Percentiles rank a stretch among this genome's conserved stretches.
Conservation (phyloP, 1,284 basidiomycete species). For the Apiotrichum akiyoshidainum region DNA sequence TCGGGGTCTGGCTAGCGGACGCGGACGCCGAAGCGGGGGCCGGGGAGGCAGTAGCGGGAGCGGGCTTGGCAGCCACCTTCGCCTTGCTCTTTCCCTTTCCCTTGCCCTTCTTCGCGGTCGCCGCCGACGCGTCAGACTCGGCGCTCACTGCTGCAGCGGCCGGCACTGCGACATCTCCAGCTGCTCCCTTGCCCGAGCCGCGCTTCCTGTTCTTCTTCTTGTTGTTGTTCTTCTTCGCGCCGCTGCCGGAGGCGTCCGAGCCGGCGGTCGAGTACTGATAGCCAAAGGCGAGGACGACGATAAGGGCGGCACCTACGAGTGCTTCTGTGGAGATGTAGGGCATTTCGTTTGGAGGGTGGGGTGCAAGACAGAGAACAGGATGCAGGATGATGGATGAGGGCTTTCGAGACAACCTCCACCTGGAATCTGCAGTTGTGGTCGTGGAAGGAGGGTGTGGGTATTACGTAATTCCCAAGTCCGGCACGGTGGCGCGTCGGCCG, state of each 20-base stretch:
- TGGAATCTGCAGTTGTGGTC: too few species aligned
- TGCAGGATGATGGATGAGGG: too few species aligned
- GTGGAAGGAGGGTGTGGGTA: too few species aligned
- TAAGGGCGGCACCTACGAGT: slow-evolving; percentile 37
- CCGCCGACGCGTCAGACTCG: slow-evolving; percentile 10
- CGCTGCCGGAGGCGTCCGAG: background rate
- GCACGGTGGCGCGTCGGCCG: too few species aligned
- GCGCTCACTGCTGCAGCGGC: slow-evolving; percentile 1
- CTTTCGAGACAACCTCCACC: too few species aligned
- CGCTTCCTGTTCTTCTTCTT: slow-evolving; percentile 37
- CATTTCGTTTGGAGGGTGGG: slow-evolving; percentile 23
- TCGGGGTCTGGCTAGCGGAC: background rate
- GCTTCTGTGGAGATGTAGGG: slow-evolving; percentile 49
- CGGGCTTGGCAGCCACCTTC: background rate
- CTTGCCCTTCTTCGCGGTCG: slow-evolving; percentile 11
- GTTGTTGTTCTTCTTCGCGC: slow-evolving; percentile 29
- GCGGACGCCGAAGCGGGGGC: background rate
- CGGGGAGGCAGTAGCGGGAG: background rate
- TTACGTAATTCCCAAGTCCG: too few species aligned
- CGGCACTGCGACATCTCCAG: background rate
- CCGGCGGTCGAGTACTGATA: slow-evolving; percentile 32
- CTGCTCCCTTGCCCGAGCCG: slow-evolving; percentile 22
- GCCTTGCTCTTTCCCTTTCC: slow-evolving; percentile 6
- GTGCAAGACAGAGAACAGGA: background rate
- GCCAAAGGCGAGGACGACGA: slow-evolving; percentile 38